Base-by-base conservation (phyloP, 495 filamentous ascomycete species). In the Entonaema liquescens region DNA sequence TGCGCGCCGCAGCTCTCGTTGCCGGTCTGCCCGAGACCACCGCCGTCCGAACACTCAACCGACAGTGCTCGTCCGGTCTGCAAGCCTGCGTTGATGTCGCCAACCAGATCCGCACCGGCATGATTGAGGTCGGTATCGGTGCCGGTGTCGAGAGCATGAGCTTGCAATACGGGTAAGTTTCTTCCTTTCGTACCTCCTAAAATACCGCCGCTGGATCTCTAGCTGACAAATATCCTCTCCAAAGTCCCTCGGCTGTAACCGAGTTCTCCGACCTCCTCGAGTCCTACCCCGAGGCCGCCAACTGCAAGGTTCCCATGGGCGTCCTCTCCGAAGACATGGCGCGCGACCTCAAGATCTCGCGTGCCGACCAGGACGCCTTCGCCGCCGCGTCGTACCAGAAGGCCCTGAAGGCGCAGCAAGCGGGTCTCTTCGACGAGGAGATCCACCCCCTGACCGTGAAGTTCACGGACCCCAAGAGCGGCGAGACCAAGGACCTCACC, bases 221-320 rank as follows among this genome's bases (percentile, higher is more conserved):
- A 31, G 59, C 75, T 78, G 50, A 79, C 68, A n/a, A 57, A 15
- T 11, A 56, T 35, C 44, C 60, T 31, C 44, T 13, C 2, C 1
- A 42, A 72, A 92, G 90, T 21, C 95, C 95, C 38, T 87, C 85
- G 28, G 95, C 95, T 52, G 94, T 99, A 15, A 89, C 91, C 67
- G 95, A 99, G 79, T 97, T 99, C 88, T 95, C 92, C 25, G 93
- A 97, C 13, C 89, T 97, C 64, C 89, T 99, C 52, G 92, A 98
- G 76, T 87, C 82, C 68, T 87, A 96, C 83, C 85, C 87, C 62
- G 91, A 95, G 79, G 88, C 95, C 40, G 91, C 90, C 74, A 95
- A 97, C 85, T 99, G 95, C 88, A 97, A 96, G 84, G 95, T 99
- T 9, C 91, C 95, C 75, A 99, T 99, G 95, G 96, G 96, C 68